A percentile compares a stretch with the other conserved stretches of the same genome.
These are phyloP conservation scores for Pythium aquatile DNA, from an alignment of 352 stramenopile species.

Conservation along the genomic window DNA sequence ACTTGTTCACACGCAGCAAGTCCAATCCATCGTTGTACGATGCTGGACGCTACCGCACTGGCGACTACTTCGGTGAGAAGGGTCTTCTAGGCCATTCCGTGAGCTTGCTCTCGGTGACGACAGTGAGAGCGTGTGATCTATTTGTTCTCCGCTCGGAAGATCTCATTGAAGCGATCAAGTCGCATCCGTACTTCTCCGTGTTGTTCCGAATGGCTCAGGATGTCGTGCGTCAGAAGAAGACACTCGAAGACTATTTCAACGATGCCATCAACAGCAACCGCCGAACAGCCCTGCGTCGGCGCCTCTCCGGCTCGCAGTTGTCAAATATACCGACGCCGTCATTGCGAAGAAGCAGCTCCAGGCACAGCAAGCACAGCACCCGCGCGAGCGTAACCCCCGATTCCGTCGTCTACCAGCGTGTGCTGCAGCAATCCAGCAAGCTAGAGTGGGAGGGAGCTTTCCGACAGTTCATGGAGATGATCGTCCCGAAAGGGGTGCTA, in stretches of 20 bases:
- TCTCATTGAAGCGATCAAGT: constrained; percentile 39
- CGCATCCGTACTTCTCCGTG: constrained; percentile 43
- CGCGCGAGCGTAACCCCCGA: neutral
- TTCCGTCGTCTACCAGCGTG: constrained; percentile 8
- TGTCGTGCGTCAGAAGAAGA: constrained; percentile 36
- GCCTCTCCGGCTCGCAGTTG: constrained; percentile 9
- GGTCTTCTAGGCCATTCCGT: constrained; percentile 54
- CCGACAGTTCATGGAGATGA: constrained; percentile 46
- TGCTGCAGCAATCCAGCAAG: constrained; percentile 24
- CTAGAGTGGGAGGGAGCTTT: constrained; percentile 45
- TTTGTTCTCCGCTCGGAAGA: constrained; percentile 54
- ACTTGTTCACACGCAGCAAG: constrained; percentile 48
- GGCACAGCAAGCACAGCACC: constrained; percentile 2
- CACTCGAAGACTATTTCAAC: constrained; percentile 31
- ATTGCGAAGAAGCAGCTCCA: neutral
- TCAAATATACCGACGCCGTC: constrained; percentile 7
- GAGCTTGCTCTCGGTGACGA: constrained; percentile 51
- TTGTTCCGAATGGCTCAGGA: constrained; percentile 44
- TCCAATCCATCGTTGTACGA: constrained; percentile 48
- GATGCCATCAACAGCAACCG: constrained; percentile 24
- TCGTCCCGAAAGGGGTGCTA: constrained; percentile 33
- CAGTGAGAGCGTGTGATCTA: constrained; percentile 54
- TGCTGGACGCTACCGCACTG: constrained; percentile 34
- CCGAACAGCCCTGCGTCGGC: constrained; percentile 20
- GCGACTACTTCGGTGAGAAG: constrained; percentile 59